Evolutionary conservation across 805 yeast species (phyloP), one percentile per base, ranked within the genome.

Genomic region (Teunomyces atbi): DNA sequence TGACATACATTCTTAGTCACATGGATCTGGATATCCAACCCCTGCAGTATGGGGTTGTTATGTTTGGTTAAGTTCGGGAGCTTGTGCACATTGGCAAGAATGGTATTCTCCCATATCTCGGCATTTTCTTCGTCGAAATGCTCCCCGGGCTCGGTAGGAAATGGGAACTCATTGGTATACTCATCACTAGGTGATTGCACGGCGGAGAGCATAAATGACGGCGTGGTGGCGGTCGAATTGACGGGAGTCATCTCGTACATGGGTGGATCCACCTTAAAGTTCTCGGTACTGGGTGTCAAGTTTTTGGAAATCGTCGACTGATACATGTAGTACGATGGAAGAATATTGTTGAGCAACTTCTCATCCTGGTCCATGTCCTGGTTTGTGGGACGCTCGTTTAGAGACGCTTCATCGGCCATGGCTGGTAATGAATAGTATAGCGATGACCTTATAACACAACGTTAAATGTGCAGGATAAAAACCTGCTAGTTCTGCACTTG

Each of bases 241-340:
- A 48, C 45, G 13, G 56, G 56, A 18, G 52, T 52, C 47, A 50
- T 29, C 44, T 50, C 52, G 48, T 72, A 72, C 28, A 49, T 59
- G 2, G 77, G 77, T 3, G 77, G 77, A 30, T 68, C 71, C 6
- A 64, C 66, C 6, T 59, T 54, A 54, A 61, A 72, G 53, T 68
- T 71, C 47, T 72, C 77, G 30, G 68, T 64, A 8, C 66, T 53
- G 12, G 69, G 68, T 1, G 66, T 65, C 46, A 72, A 47, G 19
- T 61, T 61, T 46, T 68, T 68, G 36, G 72, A 65, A 6, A 73
- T 59, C 5, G 76, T 73, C 27, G 74, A 60, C 54, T 68, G 69
- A 56, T 64, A 71, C 76, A 73, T 72, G 34, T 71, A 71, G 52
- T 72, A 73, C 7, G 76, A 70, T 1, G 77, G 77, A 11, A 73